phyloP scores from a whole-genome alignment of 441 rosid species.

The Gossypium gossypioides region DNA sequence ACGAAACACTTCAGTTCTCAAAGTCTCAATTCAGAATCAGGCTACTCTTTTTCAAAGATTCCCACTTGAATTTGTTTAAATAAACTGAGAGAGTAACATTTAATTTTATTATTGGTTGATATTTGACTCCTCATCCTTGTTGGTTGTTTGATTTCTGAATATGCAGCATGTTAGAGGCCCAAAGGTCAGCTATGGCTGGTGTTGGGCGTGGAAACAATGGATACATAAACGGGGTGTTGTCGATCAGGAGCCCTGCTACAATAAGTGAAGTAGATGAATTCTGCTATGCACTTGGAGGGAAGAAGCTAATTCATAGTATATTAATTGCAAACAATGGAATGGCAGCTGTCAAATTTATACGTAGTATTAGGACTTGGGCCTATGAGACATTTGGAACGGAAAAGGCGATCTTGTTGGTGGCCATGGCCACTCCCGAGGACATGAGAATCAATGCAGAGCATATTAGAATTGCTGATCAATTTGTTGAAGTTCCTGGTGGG shows the following conservation, averaged over 20 bases:
- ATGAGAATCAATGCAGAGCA: slow-evolving; percentile 99
- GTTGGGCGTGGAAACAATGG: slow-evolving; percentile 43
- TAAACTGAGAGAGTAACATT: not conserved
- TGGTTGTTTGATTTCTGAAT: slow-evolving; percentile 15
- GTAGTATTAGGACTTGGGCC: slow-evolving; percentile 95
- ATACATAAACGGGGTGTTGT: slow-evolving; percentile 39
- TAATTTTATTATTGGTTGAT: not conserved
- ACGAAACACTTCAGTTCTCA: not conserved
- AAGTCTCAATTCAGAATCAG: not conserved
- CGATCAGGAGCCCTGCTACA: slow-evolving; percentile 52
- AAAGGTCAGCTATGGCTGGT: slow-evolving; percentile 33
- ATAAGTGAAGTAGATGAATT: slow-evolving; percentile 67
- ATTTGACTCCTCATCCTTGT: not conserved
- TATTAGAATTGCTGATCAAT: slow-evolving; percentile 96
- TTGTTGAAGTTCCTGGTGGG: slow-evolving; percentile 99
- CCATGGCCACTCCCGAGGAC: slow-evolving; percentile 99
- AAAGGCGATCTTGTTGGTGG: slow-evolving; percentile 88
- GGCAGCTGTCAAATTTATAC: slow-evolving; percentile 99
- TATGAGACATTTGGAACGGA: slow-evolving; percentile 96
- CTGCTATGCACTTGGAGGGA: slow-evolving; percentile 78
- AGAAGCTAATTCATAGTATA: slow-evolving; percentile 80
- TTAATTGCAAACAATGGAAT: slow-evolving; percentile 95
- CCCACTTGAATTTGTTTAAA: not conserved
- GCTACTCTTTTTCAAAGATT: not conserved
- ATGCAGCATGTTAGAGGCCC: slow-evolving; percentile 61